Percentiles rank a stretch among this genome's conserved stretches.
Conservation (phyloP, 1,139 yeast genomes). For the Entelexis paramagnoliae region DNA sequence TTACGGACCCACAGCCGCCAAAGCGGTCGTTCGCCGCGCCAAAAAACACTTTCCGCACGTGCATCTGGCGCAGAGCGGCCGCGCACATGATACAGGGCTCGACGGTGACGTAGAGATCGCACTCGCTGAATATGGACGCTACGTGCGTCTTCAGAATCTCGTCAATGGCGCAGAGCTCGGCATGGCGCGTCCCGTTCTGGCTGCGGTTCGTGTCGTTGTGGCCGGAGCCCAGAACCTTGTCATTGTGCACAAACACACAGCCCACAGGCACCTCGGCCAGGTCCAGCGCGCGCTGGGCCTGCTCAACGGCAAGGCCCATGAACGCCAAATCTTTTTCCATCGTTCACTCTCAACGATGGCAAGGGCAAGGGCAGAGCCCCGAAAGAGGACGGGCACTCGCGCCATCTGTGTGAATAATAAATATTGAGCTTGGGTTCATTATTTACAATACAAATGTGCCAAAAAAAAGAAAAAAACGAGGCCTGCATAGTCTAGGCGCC, state of each 20-base stretch:
- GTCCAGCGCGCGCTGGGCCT: conserved; percentile 48
- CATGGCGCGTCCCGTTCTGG: conserved; percentile 57
- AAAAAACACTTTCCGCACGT: conserved; percentile 61
- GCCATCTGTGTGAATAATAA: background rate
- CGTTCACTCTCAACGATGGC: too few relatives aligned
- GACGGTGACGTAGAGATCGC: conserved; percentile 78
- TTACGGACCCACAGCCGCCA: conserved; percentile 92
- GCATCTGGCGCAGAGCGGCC: conserved; percentile 72
- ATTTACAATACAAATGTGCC: background rate
- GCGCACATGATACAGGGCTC: conserved; percentile 99
- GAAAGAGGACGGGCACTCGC: too few relatives aligned
- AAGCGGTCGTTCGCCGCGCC: conserved; percentile 94
- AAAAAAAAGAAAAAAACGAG: too few relatives aligned
- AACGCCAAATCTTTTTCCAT: conserved; percentile 15
- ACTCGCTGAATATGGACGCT: conserved; percentile 37
- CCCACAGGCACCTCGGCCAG: conserved; percentile 67
- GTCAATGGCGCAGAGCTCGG: conserved; percentile 78
- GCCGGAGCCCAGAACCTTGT: conserved; percentile 59
- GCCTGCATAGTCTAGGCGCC: too few relatives aligned
- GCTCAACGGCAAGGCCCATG: conserved; percentile 25
- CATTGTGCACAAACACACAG: conserved; percentile 48
- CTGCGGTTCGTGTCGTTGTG: conserved; percentile 84
- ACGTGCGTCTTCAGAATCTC: conserved; percentile 35
- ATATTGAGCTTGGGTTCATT: background rate
- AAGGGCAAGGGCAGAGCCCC: conserved; percentile 1